Conservation (phyloP, 257 asterid species). For the Asclepias syriaca region DNA sequence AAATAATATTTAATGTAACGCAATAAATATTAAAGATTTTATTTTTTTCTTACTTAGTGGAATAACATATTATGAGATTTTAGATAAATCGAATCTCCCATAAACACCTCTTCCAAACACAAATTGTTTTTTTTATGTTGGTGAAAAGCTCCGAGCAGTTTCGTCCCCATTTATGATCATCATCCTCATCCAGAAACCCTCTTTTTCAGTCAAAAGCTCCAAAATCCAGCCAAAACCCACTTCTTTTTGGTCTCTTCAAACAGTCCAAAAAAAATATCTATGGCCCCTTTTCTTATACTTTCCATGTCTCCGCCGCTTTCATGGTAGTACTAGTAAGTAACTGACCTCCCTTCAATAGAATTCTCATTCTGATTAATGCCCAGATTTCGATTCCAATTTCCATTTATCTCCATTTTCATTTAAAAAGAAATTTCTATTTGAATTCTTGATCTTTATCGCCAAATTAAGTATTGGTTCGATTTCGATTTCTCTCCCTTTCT, state of each 20-base stretch:
- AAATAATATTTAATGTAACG: too few species aligned
- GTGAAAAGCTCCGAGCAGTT: not conserved
- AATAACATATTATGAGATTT: too few species aligned
- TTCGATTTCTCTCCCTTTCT: too few species aligned
- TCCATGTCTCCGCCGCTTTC: not conserved
- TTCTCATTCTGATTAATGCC: not conserved
- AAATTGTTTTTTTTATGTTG: too few species aligned
- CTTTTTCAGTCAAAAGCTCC: constrained; percentile 1
- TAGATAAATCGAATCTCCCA: too few species aligned
- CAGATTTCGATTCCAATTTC: not conserved
- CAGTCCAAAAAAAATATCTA: not conserved
- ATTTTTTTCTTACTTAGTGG: too few species aligned
- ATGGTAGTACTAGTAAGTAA: not conserved
- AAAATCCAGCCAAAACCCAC: not conserved
- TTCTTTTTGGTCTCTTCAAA: not conserved
- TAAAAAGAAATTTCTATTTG: not conserved
- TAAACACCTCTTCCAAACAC: too few species aligned
- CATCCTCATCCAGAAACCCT: not conserved
- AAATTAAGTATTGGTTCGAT: too few species aligned
- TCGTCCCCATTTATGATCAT: too few species aligned
- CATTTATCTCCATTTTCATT: not conserved
- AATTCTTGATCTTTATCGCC: not conserved
- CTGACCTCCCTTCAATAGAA: not conserved
- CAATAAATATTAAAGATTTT: not conserved
- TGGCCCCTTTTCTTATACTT: too few species aligned